Evolutionary conservation across 495 filamentous ascomycete genomes (phyloP).

Genomic region (Aspergillus coremiiformis): DNA sequence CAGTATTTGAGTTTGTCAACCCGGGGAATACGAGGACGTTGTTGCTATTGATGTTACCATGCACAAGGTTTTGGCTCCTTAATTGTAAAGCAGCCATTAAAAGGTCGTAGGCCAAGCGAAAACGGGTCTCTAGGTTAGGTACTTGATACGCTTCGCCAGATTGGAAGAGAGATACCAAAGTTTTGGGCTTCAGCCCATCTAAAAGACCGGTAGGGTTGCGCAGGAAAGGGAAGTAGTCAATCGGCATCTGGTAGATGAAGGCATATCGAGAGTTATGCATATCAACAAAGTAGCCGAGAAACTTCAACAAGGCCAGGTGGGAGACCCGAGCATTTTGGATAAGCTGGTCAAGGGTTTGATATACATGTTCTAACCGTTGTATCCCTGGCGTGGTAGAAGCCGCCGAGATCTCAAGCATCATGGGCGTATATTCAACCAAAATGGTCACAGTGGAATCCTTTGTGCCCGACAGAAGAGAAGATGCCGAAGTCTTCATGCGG

Average conservation of each 20-base stretch:
- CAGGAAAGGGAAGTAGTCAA: conserved; percentile 43
- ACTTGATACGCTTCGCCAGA: conserved; percentile 40
- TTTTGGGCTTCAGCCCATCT: conserved; percentile 36
- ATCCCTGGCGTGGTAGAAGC: conserved; percentile 19
- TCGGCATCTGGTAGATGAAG: conserved; percentile 76
- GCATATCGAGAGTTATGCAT: conserved; percentile 68
- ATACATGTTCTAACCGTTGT: conserved; percentile 32
- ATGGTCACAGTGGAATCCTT: conserved; percentile 38
- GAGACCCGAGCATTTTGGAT: conserved; percentile 48
- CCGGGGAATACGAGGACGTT: conserved; percentile 74
- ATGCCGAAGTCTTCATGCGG: conserved; percentile 36
- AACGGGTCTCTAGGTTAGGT: conserved; percentile 69
- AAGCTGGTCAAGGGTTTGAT: conserved; percentile 38
- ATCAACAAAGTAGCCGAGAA: conserved; percentile 83
- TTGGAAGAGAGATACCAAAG: conserved; percentile 43
- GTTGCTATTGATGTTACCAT: conserved; percentile 72
- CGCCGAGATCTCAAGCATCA: conserved; percentile 32
- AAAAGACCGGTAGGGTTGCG: conserved; percentile 38
- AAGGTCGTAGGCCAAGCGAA: conserved; percentile 73
- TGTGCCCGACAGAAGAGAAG: conserved; percentile 25
- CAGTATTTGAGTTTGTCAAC: conserved; percentile 29
- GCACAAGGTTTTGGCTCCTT: conserved; percentile 66
- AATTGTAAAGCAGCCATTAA: conserved; percentile 67
- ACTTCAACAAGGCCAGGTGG: conserved; percentile 56
- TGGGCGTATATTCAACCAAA: conserved; percentile 40